Base-by-base conservation (phyloP, 192 early-diverging fungal genomes). In the Obelidium mucronatum region DNA sequence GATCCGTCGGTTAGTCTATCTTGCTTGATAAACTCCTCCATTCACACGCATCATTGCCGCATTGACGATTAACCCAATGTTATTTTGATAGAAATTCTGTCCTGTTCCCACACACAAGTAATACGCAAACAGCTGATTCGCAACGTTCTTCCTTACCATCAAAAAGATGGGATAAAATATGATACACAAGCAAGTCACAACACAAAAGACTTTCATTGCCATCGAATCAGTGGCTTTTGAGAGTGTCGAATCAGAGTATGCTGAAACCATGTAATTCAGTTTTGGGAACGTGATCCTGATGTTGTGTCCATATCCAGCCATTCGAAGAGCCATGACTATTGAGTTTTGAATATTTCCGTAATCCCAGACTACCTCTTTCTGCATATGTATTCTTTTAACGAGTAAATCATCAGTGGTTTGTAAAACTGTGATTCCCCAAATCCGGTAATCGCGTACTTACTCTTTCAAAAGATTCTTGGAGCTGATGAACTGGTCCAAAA, bases 171-270 rank as follows among this genome's bases (percentile, higher is more conserved):
- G 85, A 11, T 59, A 66, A 1, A 78, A 78, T 8, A 86, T 77
- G n/a, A 86, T 79, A 78, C 85, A 86, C 4, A 85, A 73, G 48
- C 83, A 86, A 30, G 83, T 85, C 42, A 86, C 59, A 37, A 82
- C 73, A n/a, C 79, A 78, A 1, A 85, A 40, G 19, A 79, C 56
- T 24, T 64, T 63, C 22, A 85, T 39, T 19, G 59, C 53, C 13
- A 51, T 69, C 17, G 71, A 35, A 31, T 83, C 76, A 3, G 64
- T 37, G 37, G 44, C 42, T 40, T 60, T 40, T 4, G 83, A 80
- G 5, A 82, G 3, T 5, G 67, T 53, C 4, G 81, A 74, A 40
- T 65, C 35, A 2, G 75, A 73, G 36, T 75, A 75, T 5, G 84
- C 82, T 2, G 52, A 63, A 15, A 86, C 65, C 3, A 65, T 59